A percentile compares a stretch with the other conserved stretches of the same genome.
phyloP scores from a whole-genome alignment of 352 stramenopile genomes.

The Globisporangium emineosum region DNA sequence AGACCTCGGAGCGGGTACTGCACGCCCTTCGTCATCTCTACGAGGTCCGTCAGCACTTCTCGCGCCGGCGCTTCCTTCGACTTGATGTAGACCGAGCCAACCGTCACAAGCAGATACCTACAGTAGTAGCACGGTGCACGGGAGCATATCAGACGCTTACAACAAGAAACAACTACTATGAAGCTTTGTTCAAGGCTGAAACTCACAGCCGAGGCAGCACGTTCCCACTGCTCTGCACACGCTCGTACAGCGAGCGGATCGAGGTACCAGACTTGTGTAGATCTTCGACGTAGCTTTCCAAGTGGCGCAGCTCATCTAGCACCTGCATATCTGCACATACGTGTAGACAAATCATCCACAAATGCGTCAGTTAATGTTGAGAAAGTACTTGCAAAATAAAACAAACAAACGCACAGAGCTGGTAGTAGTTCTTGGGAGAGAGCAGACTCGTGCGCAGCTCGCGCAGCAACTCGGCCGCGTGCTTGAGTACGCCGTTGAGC shows the following conservation, averaged over 20 bases:
- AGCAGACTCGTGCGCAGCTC: slow-evolving; percentile 88
- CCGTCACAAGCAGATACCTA: slow-evolving; percentile 94
- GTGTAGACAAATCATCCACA: background rate
- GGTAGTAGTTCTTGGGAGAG: slow-evolving; percentile 99
- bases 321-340: slow-evolving; percentile 67
- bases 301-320: slow-evolving; percentile 91
- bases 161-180: background rate
- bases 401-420: slow-evolving; percentile 90
- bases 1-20: slow-evolving; percentile 97
- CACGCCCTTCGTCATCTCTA: slow-evolving; percentile 98
- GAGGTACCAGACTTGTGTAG: slow-evolving; percentile 75
- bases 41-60: slow-evolving; percentile 96
- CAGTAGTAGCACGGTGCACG: background rate
- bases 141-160: background rate
- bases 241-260: slow-evolving; percentile 94
- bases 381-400: background rate
- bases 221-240: slow-evolving; percentile 93
- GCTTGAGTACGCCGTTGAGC: slow-evolving; percentile 72
- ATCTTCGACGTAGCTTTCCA: slow-evolving; percentile 94
- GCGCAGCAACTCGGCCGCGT: slow-evolving; percentile 77
- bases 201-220: slow-evolving; percentile 92
- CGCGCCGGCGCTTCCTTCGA: slow-evolving; percentile 62
- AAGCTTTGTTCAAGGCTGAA: background rate
- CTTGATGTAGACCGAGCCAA: slow-evolving; percentile 95
- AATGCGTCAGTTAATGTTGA: background rate